Base-by-base conservation (phyloP, 108 stramenopile genomes). In the Cyclotella baltica region DNA sequence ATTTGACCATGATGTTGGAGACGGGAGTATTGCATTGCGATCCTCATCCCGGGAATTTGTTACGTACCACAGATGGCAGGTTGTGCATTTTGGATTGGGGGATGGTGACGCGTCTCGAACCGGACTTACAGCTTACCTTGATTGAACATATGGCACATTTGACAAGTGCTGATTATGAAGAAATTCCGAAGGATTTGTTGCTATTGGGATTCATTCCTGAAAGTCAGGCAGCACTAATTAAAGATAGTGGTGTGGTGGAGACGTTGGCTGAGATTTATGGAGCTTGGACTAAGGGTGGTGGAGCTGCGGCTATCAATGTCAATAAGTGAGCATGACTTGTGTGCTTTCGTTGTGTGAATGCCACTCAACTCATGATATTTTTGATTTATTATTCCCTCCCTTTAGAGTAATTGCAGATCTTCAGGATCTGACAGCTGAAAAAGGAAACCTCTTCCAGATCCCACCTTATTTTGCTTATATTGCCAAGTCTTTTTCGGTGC, bases 71-170 rank as follows among this genome's bases (percentile, higher is more conserved):
- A 0, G 97, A 98, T 56, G 98, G 98, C 33, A 87, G 89, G 63
- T 80, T 98, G 18, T 93, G 94, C 75, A 96, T 97, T 29, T 82
- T 97, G 52, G 98, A 98, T 87, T 97, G 96, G 94, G 98, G 98
- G 13, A 95, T 98, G 88, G 95, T 97, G n/a, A 96, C 97, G 4
- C 80, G 86, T 47, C 72, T 98, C 0, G 88, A 91, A 0, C 74
- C 83, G 25, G 93, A 95, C 55, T 75, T 96, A 59, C 97, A 97
- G 53, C 43, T 96, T 1, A 95, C 90, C 16, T 56, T 95, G 43
- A 92, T 98, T 80, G 96, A 97, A 76, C 97, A 97, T 82, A 95
- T 98, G 90, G 94, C 97, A 3, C 98, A 98, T 80, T 83, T 98
- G 61, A 96, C 92, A 0, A 88, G 90, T 55, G 83, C 91, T 28